Conservation (phyloP, 495 filamentous ascomycete species). For the Lepidopterella palustris region DNA sequence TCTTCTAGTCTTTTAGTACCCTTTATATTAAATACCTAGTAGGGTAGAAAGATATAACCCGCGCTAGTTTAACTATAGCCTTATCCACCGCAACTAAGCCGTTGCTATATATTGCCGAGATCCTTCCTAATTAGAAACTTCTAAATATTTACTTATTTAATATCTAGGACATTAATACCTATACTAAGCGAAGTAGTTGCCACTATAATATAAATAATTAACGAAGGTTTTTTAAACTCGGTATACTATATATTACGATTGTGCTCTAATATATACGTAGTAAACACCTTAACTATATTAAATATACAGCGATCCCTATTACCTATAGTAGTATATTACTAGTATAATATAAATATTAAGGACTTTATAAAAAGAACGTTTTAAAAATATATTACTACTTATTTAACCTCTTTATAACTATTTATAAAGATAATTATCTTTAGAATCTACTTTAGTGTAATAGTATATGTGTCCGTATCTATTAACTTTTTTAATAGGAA, state of each 20-base stretch:
- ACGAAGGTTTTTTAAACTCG: not conserved
- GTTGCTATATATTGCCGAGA: not conserved
- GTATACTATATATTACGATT: not conserved
- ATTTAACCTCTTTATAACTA: not conserved
- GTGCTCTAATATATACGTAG: not conserved
- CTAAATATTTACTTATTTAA: no score
- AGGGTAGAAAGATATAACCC: not conserved
- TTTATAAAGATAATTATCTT: not conserved
- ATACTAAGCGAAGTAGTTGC: no score
- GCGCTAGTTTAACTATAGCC: not conserved
- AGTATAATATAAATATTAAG: not conserved
- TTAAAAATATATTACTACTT: not conserved
- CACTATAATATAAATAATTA: no score
- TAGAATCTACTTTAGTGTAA: not conserved
- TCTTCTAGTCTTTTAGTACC: not conserved
- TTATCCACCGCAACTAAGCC: not conserved
- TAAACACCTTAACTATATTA: no score
- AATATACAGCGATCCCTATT: no score
- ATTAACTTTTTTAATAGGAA: no score
- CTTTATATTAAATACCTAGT: not conserved
- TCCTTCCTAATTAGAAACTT: not conserved
- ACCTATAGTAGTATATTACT: no score
- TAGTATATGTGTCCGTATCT: not conserved
- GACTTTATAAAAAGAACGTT: not conserved
- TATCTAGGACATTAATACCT: no score